A percentile compares a stretch with the other conserved stretches of the same genome.
These are phyloP conservation scores for Acanthamoeba triangularis DNA, from an alignment of 208 protist species.

Conservation along the genomic window DNA sequence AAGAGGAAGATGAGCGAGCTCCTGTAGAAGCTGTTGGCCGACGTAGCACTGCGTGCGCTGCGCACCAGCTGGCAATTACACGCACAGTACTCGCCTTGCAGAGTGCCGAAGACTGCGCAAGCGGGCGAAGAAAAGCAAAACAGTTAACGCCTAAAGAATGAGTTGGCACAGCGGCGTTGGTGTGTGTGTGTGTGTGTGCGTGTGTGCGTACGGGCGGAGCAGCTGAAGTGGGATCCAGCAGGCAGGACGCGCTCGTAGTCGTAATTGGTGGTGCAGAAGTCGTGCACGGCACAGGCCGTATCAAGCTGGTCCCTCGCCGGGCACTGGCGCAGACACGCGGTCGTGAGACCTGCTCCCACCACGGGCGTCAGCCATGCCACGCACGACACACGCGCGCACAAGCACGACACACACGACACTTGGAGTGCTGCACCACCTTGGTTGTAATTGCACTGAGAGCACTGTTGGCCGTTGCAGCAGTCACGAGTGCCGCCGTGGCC, in stretches of 20 bases:
- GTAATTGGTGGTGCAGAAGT: conserved; percentile 16
- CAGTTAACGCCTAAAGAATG: too few species aligned
- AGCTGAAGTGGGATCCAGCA: background rate
- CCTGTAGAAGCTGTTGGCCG: background rate
- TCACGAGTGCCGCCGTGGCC: conserved; percentile 33
- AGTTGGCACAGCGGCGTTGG: too few species aligned
- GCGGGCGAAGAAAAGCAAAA: background rate
- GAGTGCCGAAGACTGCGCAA: background rate
- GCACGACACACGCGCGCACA: background rate
- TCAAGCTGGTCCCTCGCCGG: background rate
- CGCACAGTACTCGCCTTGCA: background rate
- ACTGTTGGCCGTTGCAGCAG: conserved; percentile 27
- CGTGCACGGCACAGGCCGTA: background rate
- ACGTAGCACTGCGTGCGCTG: background rate
- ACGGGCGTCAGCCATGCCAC: background rate
- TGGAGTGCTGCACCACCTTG: background rate
- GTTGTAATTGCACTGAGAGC: conserved; percentile 11
- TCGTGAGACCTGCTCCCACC: background rate
- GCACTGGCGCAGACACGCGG: background rate
- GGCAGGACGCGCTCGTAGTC: background rate
- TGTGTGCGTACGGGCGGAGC: background rate
- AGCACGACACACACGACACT: too few species aligned
- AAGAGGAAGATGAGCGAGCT: conserved; percentile 38
- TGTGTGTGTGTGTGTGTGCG: too few species aligned
- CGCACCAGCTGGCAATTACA: conserved; percentile 38